Evolutionary conservation across 2,329 filamentous ascomycete genomes (phyloP), one percentile per base, ranked within the genome.

Genomic region (Aaosphaeria pasadenensis): DNA sequence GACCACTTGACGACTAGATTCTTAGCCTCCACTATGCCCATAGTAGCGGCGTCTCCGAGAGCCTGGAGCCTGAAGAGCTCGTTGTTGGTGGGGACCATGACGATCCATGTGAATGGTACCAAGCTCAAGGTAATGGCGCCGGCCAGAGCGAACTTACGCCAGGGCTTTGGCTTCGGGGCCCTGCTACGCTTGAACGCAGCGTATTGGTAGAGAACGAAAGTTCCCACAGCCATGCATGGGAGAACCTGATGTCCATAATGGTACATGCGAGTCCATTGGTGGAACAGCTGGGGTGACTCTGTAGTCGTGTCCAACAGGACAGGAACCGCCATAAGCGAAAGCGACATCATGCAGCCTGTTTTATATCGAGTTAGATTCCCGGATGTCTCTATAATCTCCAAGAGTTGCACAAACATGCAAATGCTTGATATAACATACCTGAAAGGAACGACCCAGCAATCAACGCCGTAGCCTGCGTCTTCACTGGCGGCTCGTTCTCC

Each of bases 61-160:
- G 33, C 43, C 24, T 41, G 11, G 30, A 49, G 13, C 11, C 30
- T 11, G 29, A 46, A 49, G 17, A 49, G 31, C 11, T 4, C 41
- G 38, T 69, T 56, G 44, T 71, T 72, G 5, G 66, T 70, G 2
- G 65, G 59, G 11, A 45, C 56, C 67, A 71, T 70, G n/a, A 62
- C 47, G 7, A 64, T n/a, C 66, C 60, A 71, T 3, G 70, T 72
- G 47, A 71, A 72, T 1, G 70, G 69, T 24, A 71, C 54, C 53
- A 71, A 71, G 36, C 41, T 39, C 7, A 71, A 39, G 4, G 69
- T 69, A 4, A 51, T 48, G 1, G 54, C 39, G 28, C 52, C 63
- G 5, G 64, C 66, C 11, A 6, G 29, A 28, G 30, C 24, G 30
- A 28, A 45, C 11, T 13, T 39, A n/a, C 32, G 9, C 41, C 41